Conservation (phyloP, 2,329 filamentous ascomycete species). For the Botrytis elliptica region DNA sequence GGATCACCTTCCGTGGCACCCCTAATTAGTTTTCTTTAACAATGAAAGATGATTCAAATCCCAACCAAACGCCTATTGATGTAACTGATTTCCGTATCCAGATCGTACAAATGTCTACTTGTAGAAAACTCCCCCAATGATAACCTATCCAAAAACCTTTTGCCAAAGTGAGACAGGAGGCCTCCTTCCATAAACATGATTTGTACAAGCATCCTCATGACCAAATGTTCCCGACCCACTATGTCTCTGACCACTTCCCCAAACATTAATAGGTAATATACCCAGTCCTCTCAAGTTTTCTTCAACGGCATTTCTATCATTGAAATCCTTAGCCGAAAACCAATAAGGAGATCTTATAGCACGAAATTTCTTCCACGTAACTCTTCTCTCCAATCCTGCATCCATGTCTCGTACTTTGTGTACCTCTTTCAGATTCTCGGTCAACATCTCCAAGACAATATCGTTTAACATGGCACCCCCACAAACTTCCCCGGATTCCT, state of each 20-base stretch:
- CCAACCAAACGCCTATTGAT: neutral
- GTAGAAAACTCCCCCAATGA: neutral
- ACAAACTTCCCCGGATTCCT: constrained; percentile 25
- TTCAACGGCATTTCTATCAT: constrained; percentile 17
- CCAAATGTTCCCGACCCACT: constrained; percentile 28
- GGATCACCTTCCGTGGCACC: constrained; percentile 14
- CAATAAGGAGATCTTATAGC: constrained; percentile 25
- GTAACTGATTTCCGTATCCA: neutral
- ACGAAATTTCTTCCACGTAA: constrained; percentile 33
- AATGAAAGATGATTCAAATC: constrained; percentile 5
- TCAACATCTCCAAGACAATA: constrained; percentile 27
- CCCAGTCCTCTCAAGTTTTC: constrained; percentile 28
- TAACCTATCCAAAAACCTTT: constrained; percentile 20
- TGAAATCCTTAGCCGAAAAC: constrained; percentile 25
- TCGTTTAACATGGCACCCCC: constrained; percentile 32
- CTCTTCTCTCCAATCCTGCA: constrained; percentile 30
- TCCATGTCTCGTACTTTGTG: constrained; percentile 30
- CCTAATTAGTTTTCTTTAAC: constrained; percentile 1
- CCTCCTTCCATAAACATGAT: constrained; percentile 25
- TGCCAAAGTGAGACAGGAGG: constrained; percentile 12
- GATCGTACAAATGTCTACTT: neutral
- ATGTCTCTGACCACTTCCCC: constrained; percentile 32
- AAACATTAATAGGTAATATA: constrained; percentile 31
- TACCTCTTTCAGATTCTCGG: constrained; percentile 22
- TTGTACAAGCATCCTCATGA: constrained; percentile 28